These are phyloP conservation scores for Rhododendron molle DNA, from an alignment of 148 eudicot species.

Conservation along the genomic window DNA sequence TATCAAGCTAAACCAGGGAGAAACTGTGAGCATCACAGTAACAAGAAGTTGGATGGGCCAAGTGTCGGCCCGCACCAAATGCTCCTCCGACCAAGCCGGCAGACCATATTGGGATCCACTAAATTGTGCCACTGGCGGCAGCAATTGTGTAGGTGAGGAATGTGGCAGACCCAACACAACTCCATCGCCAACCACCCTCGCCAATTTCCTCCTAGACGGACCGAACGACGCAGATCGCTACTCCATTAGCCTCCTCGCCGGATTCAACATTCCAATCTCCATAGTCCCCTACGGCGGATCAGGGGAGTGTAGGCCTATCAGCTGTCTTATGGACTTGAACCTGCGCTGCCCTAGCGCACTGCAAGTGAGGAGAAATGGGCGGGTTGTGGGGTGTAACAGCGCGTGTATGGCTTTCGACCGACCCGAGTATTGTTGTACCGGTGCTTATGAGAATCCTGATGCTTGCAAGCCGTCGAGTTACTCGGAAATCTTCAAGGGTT, in stretches of 20 bases:
- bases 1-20: neutral
- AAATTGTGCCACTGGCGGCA: conserved; percentile 23
- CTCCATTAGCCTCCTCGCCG: conserved; percentile 34
- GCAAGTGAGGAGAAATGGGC: neutral
- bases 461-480: conserved; percentile 25
- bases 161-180: neutral
- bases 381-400: conserved; percentile 26
- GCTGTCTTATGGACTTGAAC: conserved; percentile 24
- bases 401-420: conserved; percentile 25
- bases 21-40: neutral
- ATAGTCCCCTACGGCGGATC: conserved; percentile 23
- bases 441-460: conserved; percentile 17
- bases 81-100: conserved; percentile 16
- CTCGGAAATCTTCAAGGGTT: conserved; percentile 22
- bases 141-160: conserved; percentile 20
- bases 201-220: conserved; percentile 25
- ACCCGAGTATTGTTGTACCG: conserved; percentile 27
- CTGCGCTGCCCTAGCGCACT: conserved; percentile 17
- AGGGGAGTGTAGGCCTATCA: conserved; percentile 21
- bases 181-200: conserved; percentile 27
- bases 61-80: conserved; percentile 29
- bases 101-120: neutral
- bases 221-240: conserved; percentile 8
- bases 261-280: conserved; percentile 23
- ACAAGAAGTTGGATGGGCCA: conserved; percentile 36